A percentile compares a stretch with the other conserved stretches of the same genome.
Evolutionary conservation across 2,329 filamentous ascomycete genomes (phyloP).

Genomic region (Atkinsonella hypoxylon): DNA sequence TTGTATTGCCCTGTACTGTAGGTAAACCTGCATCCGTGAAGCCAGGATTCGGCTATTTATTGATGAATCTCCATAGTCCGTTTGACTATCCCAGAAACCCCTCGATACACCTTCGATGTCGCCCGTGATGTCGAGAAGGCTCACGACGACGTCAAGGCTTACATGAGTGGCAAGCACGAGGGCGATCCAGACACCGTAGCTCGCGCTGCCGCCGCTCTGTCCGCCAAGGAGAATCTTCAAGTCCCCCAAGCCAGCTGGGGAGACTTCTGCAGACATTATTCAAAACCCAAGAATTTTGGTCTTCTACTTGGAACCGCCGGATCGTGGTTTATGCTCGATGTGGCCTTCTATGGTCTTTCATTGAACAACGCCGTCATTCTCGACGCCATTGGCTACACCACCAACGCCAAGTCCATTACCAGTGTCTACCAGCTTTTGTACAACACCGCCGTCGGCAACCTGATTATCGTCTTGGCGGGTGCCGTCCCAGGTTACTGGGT

Average conservation of each 20-base stretch:
- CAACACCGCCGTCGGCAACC: conserved; percentile 66
- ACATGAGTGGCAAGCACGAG: conserved; percentile 52
- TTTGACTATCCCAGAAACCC: conserved; percentile 77
- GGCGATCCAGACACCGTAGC: conserved; percentile 54
- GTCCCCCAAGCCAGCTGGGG: conserved; percentile 58
- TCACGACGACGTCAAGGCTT: conserved; percentile 61
- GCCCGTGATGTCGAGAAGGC: conserved; percentile 63
- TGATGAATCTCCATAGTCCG: conserved; percentile 28
- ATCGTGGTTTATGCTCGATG: conserved; percentile 67
- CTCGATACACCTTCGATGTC: conserved; percentile 79
- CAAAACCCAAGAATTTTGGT: conserved; percentile 57
- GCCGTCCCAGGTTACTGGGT: conserved; percentile 78
- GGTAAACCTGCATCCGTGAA: conserved; percentile 7
- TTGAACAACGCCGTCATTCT: conserved; percentile 69
- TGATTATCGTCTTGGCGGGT: conserved; percentile 67
- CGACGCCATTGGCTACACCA: conserved; percentile 56
- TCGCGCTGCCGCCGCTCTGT: conserved; percentile 45
- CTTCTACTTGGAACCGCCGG: conserved; percentile 68
- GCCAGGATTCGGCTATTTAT: background rate
- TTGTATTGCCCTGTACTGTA: conserved; percentile 67
- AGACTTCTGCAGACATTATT: conserved; percentile 63
- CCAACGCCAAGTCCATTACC: conserved; percentile 18
- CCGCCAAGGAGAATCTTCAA: conserved; percentile 41
- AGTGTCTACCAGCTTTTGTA: conserved; percentile 58
- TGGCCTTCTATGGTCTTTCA: conserved; percentile 55